phyloP scores from a whole-genome alignment of 441 rosid genomes.

The Gossypium schwendimanii region DNA sequence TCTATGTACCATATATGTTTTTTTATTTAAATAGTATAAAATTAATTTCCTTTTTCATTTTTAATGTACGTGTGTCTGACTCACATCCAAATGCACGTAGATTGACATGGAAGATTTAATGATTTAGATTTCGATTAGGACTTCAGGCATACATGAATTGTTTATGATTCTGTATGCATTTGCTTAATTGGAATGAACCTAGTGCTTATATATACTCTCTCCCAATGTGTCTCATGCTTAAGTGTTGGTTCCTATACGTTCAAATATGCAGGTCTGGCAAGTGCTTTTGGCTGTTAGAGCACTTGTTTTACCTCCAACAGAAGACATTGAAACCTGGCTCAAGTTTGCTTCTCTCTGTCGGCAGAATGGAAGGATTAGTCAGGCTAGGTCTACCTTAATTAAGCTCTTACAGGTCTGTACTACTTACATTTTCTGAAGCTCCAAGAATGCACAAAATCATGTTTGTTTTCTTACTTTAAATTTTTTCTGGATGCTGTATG shows the following conservation, averaged over 20 bases:
- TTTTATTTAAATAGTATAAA: not conserved
- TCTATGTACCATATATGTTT: not conserved
- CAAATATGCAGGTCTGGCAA: conserved; percentile 84
- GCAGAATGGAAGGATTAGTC: conserved; percentile 86
- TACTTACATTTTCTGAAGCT: conserved; percentile 9
- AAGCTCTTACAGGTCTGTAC: conserved; percentile 74
- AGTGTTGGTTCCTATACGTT: conserved; percentile 1
- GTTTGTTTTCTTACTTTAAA: conserved; percentile 1
- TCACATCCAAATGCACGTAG: too few species aligned
- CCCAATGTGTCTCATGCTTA: not conserved
- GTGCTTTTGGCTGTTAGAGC: conserved; percentile 82
- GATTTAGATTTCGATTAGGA: not conserved
- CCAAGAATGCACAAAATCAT: conserved; percentile 1
- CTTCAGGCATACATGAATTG: too few species aligned
- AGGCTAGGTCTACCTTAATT: conserved; percentile 92
- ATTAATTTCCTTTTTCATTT: conserved; percentile 1
- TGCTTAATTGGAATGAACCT: conserved; percentile 4
- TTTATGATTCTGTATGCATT: not conserved
- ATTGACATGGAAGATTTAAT: not conserved
- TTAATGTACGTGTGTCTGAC: not conserved
- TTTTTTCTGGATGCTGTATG: conserved; percentile 9
- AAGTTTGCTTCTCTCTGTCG: conserved; percentile 94
- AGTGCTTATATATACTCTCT: conserved; percentile 2
- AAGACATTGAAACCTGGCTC: conserved; percentile 94
- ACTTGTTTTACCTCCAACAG: conserved; percentile 91